phyloP scores from a whole-genome alignment of 1,284 basidiomycete species.

The Cerrena zonata region DNA sequence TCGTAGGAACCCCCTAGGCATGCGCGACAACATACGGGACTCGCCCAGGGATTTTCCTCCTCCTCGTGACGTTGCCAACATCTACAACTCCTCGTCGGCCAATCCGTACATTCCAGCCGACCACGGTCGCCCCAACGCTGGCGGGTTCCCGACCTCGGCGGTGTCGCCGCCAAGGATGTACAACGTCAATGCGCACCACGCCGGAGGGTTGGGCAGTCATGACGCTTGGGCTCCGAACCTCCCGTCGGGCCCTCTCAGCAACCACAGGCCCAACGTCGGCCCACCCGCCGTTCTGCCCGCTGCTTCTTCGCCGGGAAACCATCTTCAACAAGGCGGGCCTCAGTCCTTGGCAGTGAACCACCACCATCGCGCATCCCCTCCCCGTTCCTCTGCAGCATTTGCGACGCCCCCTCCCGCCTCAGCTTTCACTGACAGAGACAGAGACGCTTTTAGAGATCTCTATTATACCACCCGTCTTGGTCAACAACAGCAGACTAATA shows the following conservation, averaged over 20 bases:
- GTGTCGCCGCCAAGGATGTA: conserved; percentile 8
- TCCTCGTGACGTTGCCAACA: neutral
- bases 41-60: neutral
- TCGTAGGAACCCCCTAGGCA: neutral
- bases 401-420: conserved; percentile 19
- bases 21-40: neutral
- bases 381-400: conserved; percentile 25
- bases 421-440: conserved; percentile 24
- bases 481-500: conserved; percentile 17
- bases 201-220: neutral
- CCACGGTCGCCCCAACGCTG: conserved; percentile 2
- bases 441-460: conserved; percentile 21
- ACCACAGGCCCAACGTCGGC: conserved; percentile 16
- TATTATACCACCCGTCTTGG: conserved; percentile 21
- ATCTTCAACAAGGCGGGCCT: conserved; percentile 21
- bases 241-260: conserved; percentile 15
- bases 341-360: conserved; percentile 26
- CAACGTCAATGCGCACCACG: neutral
- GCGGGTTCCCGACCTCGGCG: conserved; percentile 4
- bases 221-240: conserved; percentile 1
- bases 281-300: conserved; percentile 15
- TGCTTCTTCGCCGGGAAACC: conserved; percentile 13
- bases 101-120: conserved; percentile 1
- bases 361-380: conserved; percentile 24
- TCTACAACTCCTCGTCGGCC: neutral